Percentiles rank a stretch among this genome's conserved stretches.
phyloP scores from a whole-genome alignment of 2,329 filamentous ascomycete genomes.

The Tolypocladium ovalisporum region DNA sequence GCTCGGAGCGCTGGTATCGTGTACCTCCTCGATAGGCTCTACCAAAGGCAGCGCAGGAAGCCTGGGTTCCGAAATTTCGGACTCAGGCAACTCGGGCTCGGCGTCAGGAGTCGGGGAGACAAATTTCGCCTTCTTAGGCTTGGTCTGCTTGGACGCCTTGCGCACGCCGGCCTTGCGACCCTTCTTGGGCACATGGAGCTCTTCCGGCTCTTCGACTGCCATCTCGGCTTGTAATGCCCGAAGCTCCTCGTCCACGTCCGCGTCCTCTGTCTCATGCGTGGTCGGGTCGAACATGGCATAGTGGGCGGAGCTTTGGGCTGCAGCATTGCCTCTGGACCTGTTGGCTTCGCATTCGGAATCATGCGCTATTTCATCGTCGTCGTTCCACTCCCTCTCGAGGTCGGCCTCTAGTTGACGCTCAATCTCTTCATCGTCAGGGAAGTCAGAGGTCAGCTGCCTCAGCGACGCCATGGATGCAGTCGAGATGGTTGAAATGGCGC shows the following conservation, averaged over 20 bases:
- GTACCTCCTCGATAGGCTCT: conserved; percentile 10
- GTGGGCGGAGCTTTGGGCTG: conserved; percentile 21
- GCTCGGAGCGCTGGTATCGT: conserved; percentile 28
- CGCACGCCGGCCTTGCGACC: conserved; percentile 39
- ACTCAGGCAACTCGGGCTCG: conserved; percentile 4
- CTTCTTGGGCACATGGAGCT: conserved; percentile 40
- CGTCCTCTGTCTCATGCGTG: conserved; percentile 33
- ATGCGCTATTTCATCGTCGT: conserved; percentile 38
- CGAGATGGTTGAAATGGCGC: conserved; percentile 33
- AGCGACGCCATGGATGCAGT: conserved; percentile 38
- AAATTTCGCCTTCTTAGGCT: conserved; percentile 31
- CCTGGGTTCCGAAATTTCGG: conserved; percentile 5
- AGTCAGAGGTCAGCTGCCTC: conserved; percentile 23
- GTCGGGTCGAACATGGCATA: conserved; percentile 43
- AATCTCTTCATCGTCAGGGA: conserved; percentile 53
- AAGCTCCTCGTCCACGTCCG: conserved; percentile 39
- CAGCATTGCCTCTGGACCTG: conserved; percentile 16
- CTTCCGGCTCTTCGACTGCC: conserved; percentile 26
- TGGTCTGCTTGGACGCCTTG: conserved; percentile 42
- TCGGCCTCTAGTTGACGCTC: conserved; percentile 56
- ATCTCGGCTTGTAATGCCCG: conserved; percentile 38
- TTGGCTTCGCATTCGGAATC: conserved; percentile 34
- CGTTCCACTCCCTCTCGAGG: conserved; percentile 43
- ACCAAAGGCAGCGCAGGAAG: conserved; percentile 3
- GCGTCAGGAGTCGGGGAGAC: conserved; percentile 13